phyloP scores from a whole-genome alignment of 164 flowering plant genomes.

The Saururus chinensis region DNA sequence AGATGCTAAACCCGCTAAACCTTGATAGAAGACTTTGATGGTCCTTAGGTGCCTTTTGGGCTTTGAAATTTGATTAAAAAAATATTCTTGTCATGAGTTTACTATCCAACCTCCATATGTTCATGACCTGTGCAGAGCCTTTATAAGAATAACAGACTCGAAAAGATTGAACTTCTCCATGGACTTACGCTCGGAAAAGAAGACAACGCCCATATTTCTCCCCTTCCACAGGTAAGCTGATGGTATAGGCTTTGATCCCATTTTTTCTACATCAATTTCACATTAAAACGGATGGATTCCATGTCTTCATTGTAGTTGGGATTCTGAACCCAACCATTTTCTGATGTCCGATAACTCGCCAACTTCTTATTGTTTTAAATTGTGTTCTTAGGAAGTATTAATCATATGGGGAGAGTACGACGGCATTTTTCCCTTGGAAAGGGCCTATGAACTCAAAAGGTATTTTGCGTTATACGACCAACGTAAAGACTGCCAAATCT shows the following conservation, averaged over 20 bases:
- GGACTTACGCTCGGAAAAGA: slow-evolving; percentile 43
- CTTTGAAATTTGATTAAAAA: too few species aligned
- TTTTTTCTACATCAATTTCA: too few species aligned
- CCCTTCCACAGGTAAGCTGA: slow-evolving; percentile 52
- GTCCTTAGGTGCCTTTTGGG: too few species aligned
- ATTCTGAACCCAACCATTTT: too few species aligned
- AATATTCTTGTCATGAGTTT: neutral
- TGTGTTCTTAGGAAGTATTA: slow-evolving; percentile 43
- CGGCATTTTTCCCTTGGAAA: slow-evolving; percentile 45
- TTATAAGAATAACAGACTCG: slow-evolving; percentile 40
- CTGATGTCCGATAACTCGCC: too few species aligned
- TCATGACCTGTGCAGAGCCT: slow-evolving; percentile 26
- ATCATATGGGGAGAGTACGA: slow-evolving; percentile 77
- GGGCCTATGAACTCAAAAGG: slow-evolving; percentile 52
- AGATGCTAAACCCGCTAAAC: too few species aligned
- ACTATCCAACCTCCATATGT: neutral
- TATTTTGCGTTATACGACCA: slow-evolving; percentile 16
- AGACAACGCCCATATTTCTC: slow-evolving; percentile 28
- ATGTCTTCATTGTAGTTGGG: too few species aligned
- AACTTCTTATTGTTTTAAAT: neutral
- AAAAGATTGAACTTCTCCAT: slow-evolving; percentile 49
- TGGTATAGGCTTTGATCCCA: neutral
- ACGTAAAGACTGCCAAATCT: too few species aligned
- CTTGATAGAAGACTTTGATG: too few species aligned
- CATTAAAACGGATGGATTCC: too few species aligned